These are phyloP conservation scores for Calendula officinalis DNA, from an alignment of 129 eudicot genomes.

Conservation along the genomic window DNA sequence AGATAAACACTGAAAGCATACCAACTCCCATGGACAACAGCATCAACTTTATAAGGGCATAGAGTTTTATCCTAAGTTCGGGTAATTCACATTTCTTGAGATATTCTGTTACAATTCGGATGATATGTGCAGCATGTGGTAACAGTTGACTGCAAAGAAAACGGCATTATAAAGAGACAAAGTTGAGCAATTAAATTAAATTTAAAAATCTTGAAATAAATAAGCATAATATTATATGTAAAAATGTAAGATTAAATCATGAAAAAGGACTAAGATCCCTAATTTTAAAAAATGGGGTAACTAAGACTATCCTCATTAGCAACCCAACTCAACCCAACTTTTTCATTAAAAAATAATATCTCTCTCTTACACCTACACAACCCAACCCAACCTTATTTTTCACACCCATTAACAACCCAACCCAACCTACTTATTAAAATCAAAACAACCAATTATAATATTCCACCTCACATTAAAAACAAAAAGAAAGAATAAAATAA, in stretches of 20 bases:
- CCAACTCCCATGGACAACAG: slow-evolving; percentile 78
- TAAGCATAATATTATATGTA: background rate
- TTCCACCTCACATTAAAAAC: no score
- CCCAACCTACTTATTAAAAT: no score
- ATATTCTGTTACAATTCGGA: slow-evolving; percentile 48
- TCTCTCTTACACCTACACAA: no score
- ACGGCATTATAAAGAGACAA: slow-evolving; percentile 2
- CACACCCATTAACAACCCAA: no score
- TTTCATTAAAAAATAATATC: no score
- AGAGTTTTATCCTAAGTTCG: slow-evolving; percentile 56
- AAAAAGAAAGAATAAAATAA: no score
- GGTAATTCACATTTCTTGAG: slow-evolving; percentile 47
- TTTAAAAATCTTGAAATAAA: background rate
- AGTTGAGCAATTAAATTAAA: slow-evolving; percentile 1
- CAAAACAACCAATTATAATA: no score
- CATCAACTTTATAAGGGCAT: slow-evolving; percentile 49
- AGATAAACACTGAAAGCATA: slow-evolving; percentile 25
- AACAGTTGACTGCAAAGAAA: slow-evolving; percentile 65
- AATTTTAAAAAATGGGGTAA: background rate
- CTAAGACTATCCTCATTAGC: no score
- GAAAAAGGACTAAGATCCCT: background rate
- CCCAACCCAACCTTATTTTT: no score
- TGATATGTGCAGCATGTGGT: slow-evolving; percentile 59
- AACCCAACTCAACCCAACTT: no score
- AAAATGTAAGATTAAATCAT: background rate